phyloP scores from a whole-genome alignment of 2,329 filamentous ascomycete species.

The Teratosphaeria pseudoeucalypti region DNA sequence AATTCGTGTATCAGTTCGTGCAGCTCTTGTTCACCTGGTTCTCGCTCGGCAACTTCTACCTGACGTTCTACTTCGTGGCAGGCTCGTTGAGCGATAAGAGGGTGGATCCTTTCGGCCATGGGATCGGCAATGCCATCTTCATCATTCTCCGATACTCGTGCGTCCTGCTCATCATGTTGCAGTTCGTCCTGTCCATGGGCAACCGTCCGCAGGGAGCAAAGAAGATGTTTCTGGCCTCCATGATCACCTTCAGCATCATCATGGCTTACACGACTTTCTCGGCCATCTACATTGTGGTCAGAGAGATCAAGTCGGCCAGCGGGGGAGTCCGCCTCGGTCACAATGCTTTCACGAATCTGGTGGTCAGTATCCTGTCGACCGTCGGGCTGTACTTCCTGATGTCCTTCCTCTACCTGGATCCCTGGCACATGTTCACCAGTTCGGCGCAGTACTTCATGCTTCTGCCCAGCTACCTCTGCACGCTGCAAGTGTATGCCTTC shows the following conservation, averaged over 20 bases:
- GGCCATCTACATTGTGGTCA: slow-evolving; percentile 75
- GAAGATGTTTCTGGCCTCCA: slow-evolving; percentile 76
- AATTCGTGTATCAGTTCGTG: slow-evolving; percentile 91
- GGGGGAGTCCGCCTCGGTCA: slow-evolving; percentile 54
- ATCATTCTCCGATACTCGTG: slow-evolving; percentile 74
- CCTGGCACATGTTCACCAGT: slow-evolving; percentile 98
- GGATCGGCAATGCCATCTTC: slow-evolving; percentile 77
- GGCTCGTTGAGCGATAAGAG: slow-evolving; percentile 71
- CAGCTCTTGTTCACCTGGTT: slow-evolving; percentile 95
- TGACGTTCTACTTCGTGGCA: slow-evolving; percentile 96
- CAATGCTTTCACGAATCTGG: slow-evolving; percentile 89
- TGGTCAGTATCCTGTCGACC: slow-evolving; percentile 80
- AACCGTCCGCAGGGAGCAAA: slow-evolving; percentile 93
- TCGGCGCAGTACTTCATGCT: slow-evolving; percentile 86
- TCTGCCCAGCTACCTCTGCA: slow-evolving; percentile 90
- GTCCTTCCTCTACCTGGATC: slow-evolving; percentile 92
- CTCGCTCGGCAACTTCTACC: slow-evolving; percentile 93
- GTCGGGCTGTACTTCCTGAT: slow-evolving; percentile 92
- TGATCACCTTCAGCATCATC: slow-evolving; percentile 85
- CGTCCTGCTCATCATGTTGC: slow-evolving; percentile 78
- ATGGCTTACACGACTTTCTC: slow-evolving; percentile 95
- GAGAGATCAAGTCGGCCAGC: slow-evolving; percentile 50
- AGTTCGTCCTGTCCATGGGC: slow-evolving; percentile 93
- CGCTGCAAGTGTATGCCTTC: slow-evolving; percentile 94
- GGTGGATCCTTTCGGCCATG: slow-evolving; percentile 85